A percentile compares a stretch with the other conserved stretches of the same genome.
These are phyloP conservation scores for Russula sp. DNA, from an alignment of 768 basidiomycete species.

Conservation along the genomic window DNA sequence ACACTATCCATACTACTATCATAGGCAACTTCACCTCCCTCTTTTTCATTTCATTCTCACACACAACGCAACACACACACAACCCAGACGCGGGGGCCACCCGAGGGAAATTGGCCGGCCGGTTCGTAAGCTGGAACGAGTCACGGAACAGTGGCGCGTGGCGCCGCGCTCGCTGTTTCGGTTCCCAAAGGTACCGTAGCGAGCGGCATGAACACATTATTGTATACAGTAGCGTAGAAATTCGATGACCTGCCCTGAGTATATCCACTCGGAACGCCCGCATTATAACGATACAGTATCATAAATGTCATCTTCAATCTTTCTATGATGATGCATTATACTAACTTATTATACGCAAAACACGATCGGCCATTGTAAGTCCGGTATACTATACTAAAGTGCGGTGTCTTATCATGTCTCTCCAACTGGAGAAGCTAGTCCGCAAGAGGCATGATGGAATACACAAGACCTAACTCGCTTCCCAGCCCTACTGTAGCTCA, in stretches of 20 bases:
- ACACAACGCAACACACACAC: background rate
- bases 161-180: constrained; percentile 1
- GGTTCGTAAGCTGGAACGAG: background rate
- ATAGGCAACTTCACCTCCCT: background rate
- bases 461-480: background rate
- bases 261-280: background rate
- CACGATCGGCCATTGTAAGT: background rate
- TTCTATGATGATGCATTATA: too few relatives aligned
- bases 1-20: too few relatives aligned
- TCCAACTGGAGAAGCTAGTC: constrained; percentile 1
- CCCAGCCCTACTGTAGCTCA: background rate
- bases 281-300: constrained; percentile 24
- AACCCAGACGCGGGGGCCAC: background rate
- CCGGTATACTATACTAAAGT: constrained; percentile 1
- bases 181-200: background rate
- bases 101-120: too few relatives aligned
- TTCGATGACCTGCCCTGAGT: background rate
- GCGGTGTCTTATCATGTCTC: background rate
- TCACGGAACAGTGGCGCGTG: background rate
- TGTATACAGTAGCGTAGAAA: too few relatives aligned
- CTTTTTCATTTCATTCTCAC: too few relatives aligned
- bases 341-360: background rate
- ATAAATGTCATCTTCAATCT: background rate
- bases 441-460: constrained; percentile 3
- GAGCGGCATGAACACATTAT: background rate